Percentiles rank a stretch among this genome's conserved stretches.
Evolutionary conservation across 345 rosid genomes (phyloP).

Genomic region (Gossypium longicalyx): DNA sequence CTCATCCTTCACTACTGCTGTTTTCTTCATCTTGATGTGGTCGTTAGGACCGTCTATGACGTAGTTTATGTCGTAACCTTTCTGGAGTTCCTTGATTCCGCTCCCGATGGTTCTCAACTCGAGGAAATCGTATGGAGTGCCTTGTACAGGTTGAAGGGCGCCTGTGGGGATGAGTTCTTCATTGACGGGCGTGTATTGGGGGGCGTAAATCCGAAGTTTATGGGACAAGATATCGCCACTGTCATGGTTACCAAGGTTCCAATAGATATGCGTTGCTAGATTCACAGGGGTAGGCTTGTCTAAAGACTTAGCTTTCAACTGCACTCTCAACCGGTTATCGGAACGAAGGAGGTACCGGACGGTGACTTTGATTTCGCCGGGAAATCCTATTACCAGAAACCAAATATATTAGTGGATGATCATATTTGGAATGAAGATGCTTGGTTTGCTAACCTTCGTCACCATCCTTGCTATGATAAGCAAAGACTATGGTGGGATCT

Average conservation of each 20-base stretch:
- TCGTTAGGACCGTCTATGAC: conserved; percentile 34
- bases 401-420: neutral
- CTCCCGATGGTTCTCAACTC: conserved; percentile 41
- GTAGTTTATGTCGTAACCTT: conserved; percentile 81
- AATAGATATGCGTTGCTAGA: conserved; percentile 71
- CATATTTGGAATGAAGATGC: neutral
- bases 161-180: conserved; percentile 76
- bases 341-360: conserved; percentile 62
- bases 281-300: conserved; percentile 68
- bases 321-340: conserved; percentile 43
- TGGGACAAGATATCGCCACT: conserved; percentile 66
- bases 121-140: conserved; percentile 69
- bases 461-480: conserved; percentile 57
- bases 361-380: conserved; percentile 53
- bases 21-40: conserved; percentile 36
- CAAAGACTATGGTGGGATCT: conserved; percentile 37
- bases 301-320: conserved; percentile 53
- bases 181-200: conserved; percentile 59
- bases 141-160: conserved; percentile 28
- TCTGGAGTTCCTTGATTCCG: conserved; percentile 38
- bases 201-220: conserved; percentile 47
- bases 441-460: conserved; percentile 50
- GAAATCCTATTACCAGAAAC: conserved; percentile 49
- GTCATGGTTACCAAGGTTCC: conserved; percentile 72
- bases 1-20: conserved; percentile 50